Conservation (phyloP, 345 rosid genomes). For the Gossypium bickii region DNA sequence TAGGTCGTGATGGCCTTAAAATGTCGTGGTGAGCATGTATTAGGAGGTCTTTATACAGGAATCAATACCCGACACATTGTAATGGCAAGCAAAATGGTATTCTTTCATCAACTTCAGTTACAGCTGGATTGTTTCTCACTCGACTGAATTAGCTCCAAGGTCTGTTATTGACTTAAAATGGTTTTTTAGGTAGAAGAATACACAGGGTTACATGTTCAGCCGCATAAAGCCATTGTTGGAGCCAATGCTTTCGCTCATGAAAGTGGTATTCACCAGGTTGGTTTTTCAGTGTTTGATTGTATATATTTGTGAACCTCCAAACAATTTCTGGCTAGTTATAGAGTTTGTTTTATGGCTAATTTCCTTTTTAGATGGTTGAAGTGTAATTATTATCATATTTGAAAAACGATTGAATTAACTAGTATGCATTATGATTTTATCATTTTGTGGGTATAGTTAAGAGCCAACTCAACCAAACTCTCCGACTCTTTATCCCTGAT, state of each 20-base stretch:
- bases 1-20: conserved; percentile 91
- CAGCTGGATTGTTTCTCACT: conserved; percentile 2
- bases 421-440: background rate
- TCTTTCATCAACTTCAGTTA: conserved; percentile 1
- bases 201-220: conserved; percentile 80
- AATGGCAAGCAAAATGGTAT: conserved; percentile 96
- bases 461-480: too few relatives aligned
- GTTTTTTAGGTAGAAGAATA: conserved; percentile 79
- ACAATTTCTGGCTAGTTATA: background rate
- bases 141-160: background rate
- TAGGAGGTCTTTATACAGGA: conserved; percentile 82
- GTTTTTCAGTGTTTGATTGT: background rate
- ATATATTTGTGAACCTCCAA: background rate
- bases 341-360: background rate
- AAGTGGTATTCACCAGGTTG: conserved; percentile 94
- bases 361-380: background rate
- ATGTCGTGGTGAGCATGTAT: conserved; percentile 71
- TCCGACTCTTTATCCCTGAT: too few relatives aligned
- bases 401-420: background rate
- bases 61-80: conserved; percentile 69
- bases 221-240: conserved; percentile 96
- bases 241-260: conserved; percentile 97
- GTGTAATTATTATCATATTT: background rate
- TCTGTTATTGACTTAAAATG: conserved; percentile 4
- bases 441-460: background rate